Conservation (phyloP, 371 early-diverging fungal species). For the Saksenaea vasiformis region DNA sequence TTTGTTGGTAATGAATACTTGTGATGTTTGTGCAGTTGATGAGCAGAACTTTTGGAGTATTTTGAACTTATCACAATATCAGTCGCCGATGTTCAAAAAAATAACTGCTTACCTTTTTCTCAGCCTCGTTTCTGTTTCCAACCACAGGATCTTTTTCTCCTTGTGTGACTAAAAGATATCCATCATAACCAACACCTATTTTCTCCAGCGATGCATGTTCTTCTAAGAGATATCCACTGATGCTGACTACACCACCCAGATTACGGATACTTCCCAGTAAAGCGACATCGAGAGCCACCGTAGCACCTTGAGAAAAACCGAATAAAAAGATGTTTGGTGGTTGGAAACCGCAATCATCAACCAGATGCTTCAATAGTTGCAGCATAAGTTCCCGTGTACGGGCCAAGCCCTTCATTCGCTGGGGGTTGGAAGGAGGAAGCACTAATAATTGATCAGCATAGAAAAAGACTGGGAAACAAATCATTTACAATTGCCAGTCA, state of each 20-base stretch:
- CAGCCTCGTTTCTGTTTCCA: conserved; percentile 34
- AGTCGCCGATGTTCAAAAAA: background rate
- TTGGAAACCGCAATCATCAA: conserved; percentile 46
- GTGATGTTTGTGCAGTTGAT: conserved; percentile 32
- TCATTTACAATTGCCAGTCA: conserved; percentile 57
- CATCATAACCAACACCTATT: conserved; percentile 34
- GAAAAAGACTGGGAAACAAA: background rate
- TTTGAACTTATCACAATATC: conserved; percentile 27
- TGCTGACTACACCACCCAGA: conserved; percentile 55
- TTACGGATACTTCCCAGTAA: conserved; percentile 48
- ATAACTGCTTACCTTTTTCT: conserved; percentile 39
- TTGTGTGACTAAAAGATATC: conserved; percentile 54
- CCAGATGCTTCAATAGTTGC: conserved; percentile 44
- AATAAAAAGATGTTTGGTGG: conserved; percentile 60
- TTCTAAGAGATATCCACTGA: conserved; percentile 61
- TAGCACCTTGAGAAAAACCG: conserved; percentile 79
- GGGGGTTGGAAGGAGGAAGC: conserved; percentile 46
- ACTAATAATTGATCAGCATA: conserved; percentile 24
- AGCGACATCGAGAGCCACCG: conserved; percentile 64
- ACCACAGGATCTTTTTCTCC: conserved; percentile 54
- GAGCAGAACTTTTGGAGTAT: conserved; percentile 33
- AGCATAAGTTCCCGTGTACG: conserved; percentile 36
- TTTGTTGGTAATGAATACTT: conserved; percentile 45
- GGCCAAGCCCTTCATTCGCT: conserved; percentile 42
- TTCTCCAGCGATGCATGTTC: conserved; percentile 33